These are phyloP conservation scores for Pythium aristosporum DNA, from an alignment of 352 stramenopile genomes.

Conservation along the genomic window DNA sequence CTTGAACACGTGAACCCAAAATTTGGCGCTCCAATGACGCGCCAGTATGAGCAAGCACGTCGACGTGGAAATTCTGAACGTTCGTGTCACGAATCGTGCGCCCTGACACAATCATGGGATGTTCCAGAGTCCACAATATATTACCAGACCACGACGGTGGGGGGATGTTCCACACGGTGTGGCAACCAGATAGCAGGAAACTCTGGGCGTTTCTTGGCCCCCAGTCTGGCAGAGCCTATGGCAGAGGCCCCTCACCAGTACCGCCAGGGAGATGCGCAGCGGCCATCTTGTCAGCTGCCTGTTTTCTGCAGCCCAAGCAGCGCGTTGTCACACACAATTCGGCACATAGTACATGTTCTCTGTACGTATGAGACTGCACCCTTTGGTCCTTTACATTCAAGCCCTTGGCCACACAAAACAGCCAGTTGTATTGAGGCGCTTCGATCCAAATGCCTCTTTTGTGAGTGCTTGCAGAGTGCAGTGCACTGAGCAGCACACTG, in stretches of 20 bases:
- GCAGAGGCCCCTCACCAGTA: too few relatives aligned
- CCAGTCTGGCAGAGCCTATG: too few relatives aligned
- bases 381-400: conserved; percentile 5
- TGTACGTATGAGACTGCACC: neutral
- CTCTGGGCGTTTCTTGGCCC: too few relatives aligned
- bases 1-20: conserved; percentile 8
- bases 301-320: neutral
- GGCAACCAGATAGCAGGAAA: too few relatives aligned
- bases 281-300: conserved; percentile 5
- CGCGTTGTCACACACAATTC: neutral
- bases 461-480: too few relatives aligned
- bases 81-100: too few relatives aligned
- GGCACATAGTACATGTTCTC: too few relatives aligned
- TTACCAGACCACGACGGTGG: neutral
- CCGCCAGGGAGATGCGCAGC: neutral
- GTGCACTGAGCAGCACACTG: too few relatives aligned
- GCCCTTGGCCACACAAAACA: neutral
- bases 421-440: neutral
- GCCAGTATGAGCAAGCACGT: neutral
- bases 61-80: neutral
- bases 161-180: neutral
- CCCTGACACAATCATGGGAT: too few relatives aligned
- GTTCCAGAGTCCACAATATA: too few relatives aligned
- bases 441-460: neutral
- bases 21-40: neutral